Percentiles rank a stretch among this genome's conserved stretches.
These are phyloP conservation scores for Pseudoperonospora humuli DNA, from an alignment of 352 stramenopile species.

Conservation along the genomic window DNA sequence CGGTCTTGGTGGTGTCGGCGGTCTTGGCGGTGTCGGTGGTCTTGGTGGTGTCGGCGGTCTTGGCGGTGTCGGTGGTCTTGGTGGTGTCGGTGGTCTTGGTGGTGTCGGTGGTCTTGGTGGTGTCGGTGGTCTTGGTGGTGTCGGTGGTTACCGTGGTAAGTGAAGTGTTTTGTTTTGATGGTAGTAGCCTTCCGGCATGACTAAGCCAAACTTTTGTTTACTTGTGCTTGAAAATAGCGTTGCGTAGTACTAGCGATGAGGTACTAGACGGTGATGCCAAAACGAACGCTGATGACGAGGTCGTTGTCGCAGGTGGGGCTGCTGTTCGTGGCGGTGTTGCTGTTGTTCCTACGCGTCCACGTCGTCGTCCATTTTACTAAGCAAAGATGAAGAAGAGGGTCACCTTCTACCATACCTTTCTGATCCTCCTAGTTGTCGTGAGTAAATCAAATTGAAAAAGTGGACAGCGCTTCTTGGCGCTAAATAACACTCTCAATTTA, in stretches of 20 bases:
- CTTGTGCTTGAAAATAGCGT: constrained; percentile 5
- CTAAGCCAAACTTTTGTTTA: not conserved
- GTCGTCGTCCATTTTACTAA: constrained; percentile 18
- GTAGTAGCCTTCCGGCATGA: not conserved
- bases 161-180: not conserved
- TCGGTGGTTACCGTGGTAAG: constrained; percentile 9
- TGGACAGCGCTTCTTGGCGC: too few species aligned
- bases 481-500: too few species aligned
- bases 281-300: constrained; percentile 8
- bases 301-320: constrained; percentile 11
- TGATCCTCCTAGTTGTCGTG: constrained; percentile 5
- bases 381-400: not conserved
- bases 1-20: not conserved
- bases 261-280: not conserved
- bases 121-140: constrained; percentile 3
- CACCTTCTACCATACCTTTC: not conserved
- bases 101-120: constrained; percentile 2
- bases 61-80: constrained; percentile 1
- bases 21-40: not conserved
- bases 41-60: constrained; percentile 1
- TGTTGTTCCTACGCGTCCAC: constrained; percentile 7
- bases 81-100: not conserved
- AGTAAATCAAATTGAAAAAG: constrained; percentile 6
- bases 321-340: constrained; percentile 19
- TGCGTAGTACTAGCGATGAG: constrained; percentile 12